Evolutionary conservation across 164 flowering plant genomes (phyloP), one percentile per base, ranked within the genome.

Genomic region (Chimonanthus praecox): DNA sequence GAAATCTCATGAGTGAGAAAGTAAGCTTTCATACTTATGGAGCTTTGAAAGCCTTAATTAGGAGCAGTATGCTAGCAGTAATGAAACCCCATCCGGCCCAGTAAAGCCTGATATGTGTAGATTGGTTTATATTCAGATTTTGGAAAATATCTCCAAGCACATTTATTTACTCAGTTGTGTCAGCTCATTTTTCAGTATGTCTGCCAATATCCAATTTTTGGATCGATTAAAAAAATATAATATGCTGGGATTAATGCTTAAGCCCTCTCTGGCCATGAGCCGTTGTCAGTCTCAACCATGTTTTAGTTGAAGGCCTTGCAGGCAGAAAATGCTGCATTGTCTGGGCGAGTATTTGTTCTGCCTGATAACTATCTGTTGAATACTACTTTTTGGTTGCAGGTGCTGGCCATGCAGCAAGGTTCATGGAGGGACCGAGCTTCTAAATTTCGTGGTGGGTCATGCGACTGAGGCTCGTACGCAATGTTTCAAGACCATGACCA

Each of bases 391-490:
- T 64, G 71, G 63, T 74, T 68, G 61, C 74, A 94, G 98, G 92
- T 92, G 47, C 85, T 88, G 47, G 81, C 90, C 43, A 90, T 82
- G 88, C 91, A 94, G 70, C 89, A 85, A 82, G 96, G 96, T 61
- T 94, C 98, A 65, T 94, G 98, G 98, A 92, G 97, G 77, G 94
- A 92, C 78, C 89, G 94, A 20, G 89, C 84, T 47, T 92, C 91
- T 21, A 91, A 87, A 74, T 63, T 74, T 67, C 69, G 71, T 9
- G 64, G 76, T 61, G 72, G 72, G 71, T 70, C n/a, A 45, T 44
- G 45, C 4, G 18, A 49, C 11, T 66, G 68, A 66, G 47, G 47
- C 47, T 13, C 13, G n/a, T 4, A 13, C 16, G 60, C 60, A 54
- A 54, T 13, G 60, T 54, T 10, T 13, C 60, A 11, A 54, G 5